phyloP scores from a whole-genome alignment of 202 grass and related monocot genomes.

The Hordeum pubiflorum region DNA sequence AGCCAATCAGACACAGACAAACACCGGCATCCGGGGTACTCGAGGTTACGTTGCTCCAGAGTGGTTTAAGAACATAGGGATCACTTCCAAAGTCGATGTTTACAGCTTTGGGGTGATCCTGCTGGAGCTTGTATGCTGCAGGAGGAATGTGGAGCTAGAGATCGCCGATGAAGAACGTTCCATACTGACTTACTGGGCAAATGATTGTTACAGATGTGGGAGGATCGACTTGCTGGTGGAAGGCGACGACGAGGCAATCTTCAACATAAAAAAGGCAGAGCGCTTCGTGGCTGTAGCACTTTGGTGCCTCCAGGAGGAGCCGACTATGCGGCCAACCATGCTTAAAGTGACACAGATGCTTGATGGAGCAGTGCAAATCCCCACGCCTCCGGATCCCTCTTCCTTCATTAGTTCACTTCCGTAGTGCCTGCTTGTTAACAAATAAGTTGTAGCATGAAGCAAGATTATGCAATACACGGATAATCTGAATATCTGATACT shows the following conservation, averaged over 20 bases:
- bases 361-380: conserved; percentile 38
- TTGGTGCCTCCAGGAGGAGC: conserved; percentile 82
- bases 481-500: background rate
- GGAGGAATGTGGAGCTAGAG: conserved; percentile 42
- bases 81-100: conserved; percentile 60
- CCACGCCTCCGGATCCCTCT: conserved; percentile 32
- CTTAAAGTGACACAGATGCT: conserved; percentile 66
- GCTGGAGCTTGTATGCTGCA: conserved; percentile 59
- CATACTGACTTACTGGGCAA: conserved; percentile 52
- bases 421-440: background rate
- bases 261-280: conserved; percentile 37
- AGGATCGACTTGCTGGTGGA: conserved; percentile 42
- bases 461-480: background rate
- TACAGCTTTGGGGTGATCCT: conserved; percentile 76
- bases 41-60: conserved; percentile 75
- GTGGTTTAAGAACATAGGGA: conserved; percentile 56
- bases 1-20: conserved; percentile 48
- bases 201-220: conserved; percentile 42
- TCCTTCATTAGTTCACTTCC: conserved; percentile 14
- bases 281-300: conserved; percentile 51
- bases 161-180: background rate
- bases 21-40: conserved; percentile 55
- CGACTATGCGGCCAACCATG: conserved; percentile 50
- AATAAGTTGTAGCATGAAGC: background rate
- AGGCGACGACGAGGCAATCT: conserved; percentile 38